Evolutionary conservation across 192 early-diverging fungal species (phyloP).

Genomic region (Podila minutissima): DNA sequence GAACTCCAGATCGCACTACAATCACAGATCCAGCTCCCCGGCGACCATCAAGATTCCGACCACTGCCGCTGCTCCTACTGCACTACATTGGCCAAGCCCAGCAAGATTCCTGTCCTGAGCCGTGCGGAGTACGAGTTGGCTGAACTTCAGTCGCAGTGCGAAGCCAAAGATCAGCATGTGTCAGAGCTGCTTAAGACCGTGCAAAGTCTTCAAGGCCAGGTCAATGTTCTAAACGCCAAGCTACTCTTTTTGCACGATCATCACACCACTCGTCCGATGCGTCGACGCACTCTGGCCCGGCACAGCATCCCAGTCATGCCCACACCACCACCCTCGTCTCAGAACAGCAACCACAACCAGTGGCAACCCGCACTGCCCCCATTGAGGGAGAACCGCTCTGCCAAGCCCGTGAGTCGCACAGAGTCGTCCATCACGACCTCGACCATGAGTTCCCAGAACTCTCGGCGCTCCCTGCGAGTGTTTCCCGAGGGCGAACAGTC

Average conservation of each 20-base stretch:
- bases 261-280: slow-evolving; percentile 44
- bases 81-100: slow-evolving; percentile 17
- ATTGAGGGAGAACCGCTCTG: neutral
- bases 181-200: slow-evolving; percentile 29
- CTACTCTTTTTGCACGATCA: slow-evolving; percentile 44
- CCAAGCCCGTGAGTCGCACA: neutral
- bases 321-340: neutral
- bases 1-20: slow-evolving; percentile 16
- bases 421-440: neutral
- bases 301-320: slow-evolving; percentile 11
- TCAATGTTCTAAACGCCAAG: slow-evolving; percentile 43
- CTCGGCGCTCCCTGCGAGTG: neutral
- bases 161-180: slow-evolving; percentile 35
- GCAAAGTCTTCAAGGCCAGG: slow-evolving; percentile 29
- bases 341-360: neutral
- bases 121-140: slow-evolving; percentile 30
- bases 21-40: slow-evolving; percentile 13
- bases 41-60: slow-evolving; percentile 15
- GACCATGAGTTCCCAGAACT: neutral
- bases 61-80: slow-evolving; percentile 27
- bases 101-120: slow-evolving; percentile 23
- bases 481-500: neutral
- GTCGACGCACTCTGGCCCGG: slow-evolving; percentile 27
- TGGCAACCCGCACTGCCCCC: neutral
- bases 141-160: slow-evolving; percentile 40